Evolutionary conservation across 2,329 filamentous ascomycete species (phyloP).

Genomic region (Aureobasidium mangrovei): DNA sequence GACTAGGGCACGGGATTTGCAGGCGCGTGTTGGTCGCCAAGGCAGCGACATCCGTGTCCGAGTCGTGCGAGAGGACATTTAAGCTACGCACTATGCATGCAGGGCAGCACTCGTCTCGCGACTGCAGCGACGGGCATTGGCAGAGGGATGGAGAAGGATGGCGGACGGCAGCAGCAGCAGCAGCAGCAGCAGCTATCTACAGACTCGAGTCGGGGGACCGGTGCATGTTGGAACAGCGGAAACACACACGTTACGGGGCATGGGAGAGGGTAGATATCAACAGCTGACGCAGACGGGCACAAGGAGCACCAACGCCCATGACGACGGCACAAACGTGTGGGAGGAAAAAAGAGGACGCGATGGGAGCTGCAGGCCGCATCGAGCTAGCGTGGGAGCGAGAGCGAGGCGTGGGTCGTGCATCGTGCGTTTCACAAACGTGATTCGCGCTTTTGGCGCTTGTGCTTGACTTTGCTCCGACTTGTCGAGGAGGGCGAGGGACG

Average conservation of each 20-base stretch:
- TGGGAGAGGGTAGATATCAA: conserved; percentile 4
- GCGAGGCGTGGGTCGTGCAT: neutral
- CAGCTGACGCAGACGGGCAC: neutral
- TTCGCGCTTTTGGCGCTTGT: conserved; percentile 9
- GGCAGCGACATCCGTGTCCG: conserved; percentile 4
- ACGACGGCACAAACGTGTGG: neutral
- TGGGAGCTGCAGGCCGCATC: too few species aligned
- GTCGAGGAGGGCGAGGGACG: neutral
- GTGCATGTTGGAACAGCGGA: too few species aligned
- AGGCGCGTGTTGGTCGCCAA: conserved; percentile 8
- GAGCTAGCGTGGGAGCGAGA: too few species aligned
- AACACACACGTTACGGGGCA: too few species aligned
- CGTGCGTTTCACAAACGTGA: conserved; percentile 11
- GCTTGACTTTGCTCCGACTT: conserved; percentile 11
- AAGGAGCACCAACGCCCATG: neutral
- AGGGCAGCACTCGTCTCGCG: conserved; percentile 6
- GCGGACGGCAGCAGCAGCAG: conserved; percentile 2
- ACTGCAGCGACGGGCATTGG: conserved; percentile 1
- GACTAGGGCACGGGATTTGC: neutral
- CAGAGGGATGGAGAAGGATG: neutral
- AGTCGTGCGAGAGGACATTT: neutral
- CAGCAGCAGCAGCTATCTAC: conserved; percentile 9
- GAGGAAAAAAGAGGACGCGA: too few species aligned
- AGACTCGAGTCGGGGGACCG: neutral
- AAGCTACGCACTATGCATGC: conserved; percentile 8